phyloP scores from a whole-genome alignment of 108 stramenopile species.

The Bacterosira constricta region DNA sequence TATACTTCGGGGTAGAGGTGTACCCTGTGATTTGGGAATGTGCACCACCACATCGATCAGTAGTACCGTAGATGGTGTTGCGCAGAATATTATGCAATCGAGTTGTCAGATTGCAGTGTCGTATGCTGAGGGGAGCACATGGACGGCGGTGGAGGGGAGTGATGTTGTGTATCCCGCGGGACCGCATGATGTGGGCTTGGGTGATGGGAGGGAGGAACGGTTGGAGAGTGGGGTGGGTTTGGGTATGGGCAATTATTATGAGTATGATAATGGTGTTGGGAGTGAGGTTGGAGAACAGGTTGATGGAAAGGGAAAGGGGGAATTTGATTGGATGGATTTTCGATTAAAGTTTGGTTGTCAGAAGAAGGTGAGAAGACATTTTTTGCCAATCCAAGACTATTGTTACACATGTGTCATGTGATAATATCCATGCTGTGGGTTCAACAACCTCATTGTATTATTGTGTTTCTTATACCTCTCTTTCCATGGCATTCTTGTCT shows the following conservation, averaged over 20 bases:
- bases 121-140: conserved; percentile 66
- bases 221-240: conserved; percentile 18
- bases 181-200: conserved; percentile 17
- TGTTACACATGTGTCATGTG: too few species aligned
- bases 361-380: conserved; percentile 46
- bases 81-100: neutral
- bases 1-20: too few species aligned
- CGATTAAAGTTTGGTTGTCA: conserved; percentile 93
- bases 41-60: conserved; percentile 8
- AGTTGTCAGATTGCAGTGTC: conserved; percentile 19
- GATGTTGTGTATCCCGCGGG: conserved; percentile 63
- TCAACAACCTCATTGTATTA: neutral
- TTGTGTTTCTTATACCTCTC: too few species aligned
- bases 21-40: conserved; percentile 17
- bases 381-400: neutral
- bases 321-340: conserved; percentile 54
- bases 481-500: too few species aligned
- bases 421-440: too few species aligned
- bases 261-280: neutral
- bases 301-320: neutral
- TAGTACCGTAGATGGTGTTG: neutral
- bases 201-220: neutral
- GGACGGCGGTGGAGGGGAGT: conserved; percentile 59
- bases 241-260: conserved; percentile 16
- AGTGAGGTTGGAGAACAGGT: neutral